Evolutionary conservation across 257 asterid genomes (phyloP).

Genomic region (Solanum pinnatisectum): DNA sequence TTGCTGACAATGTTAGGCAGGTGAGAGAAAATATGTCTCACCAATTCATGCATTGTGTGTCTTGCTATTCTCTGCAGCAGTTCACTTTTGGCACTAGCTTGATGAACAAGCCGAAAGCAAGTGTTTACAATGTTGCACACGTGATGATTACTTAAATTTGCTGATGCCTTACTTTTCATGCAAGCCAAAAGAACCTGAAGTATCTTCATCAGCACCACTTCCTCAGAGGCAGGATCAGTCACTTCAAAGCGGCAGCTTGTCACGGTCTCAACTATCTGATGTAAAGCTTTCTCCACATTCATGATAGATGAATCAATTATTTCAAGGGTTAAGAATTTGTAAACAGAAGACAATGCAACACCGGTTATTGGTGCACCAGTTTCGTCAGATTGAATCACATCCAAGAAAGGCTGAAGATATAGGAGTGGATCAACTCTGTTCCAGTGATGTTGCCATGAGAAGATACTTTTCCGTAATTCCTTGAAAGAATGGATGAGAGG

Average conservation of each 20-base stretch:
- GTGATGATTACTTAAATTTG: neutral
- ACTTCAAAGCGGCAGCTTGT: slow-evolving; percentile 9
- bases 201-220: slow-evolving; percentile 6
- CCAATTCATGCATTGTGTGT: slow-evolving; percentile 1
- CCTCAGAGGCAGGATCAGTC: slow-evolving; percentile 7
- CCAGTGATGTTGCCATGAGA: slow-evolving; percentile 4
- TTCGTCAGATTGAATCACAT: slow-evolving; percentile 8
- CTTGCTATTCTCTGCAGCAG: slow-evolving; percentile 4
- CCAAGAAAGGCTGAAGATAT: slow-evolving; percentile 3
- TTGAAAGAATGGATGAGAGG: slow-evolving; percentile 4
- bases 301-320: slow-evolving; percentile 1
- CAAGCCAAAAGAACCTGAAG: slow-evolving; percentile 5
- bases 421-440: neutral
- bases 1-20: neutral
- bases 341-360: slow-evolving; percentile 5
- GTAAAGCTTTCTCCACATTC: slow-evolving; percentile 1
- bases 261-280: slow-evolving; percentile 4
- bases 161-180: slow-evolving; percentile 1
- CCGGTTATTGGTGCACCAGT: slow-evolving; percentile 8
- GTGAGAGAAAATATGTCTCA: slow-evolving; percentile 2
- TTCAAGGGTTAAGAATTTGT: slow-evolving; percentile 6
- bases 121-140: slow-evolving; percentile 7
- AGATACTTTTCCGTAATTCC: neutral
- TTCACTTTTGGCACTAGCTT: slow-evolving; percentile 6
- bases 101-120: slow-evolving; percentile 1